Percentiles rank a stretch among this genome's conserved stretches.
These are phyloP conservation scores for Entamoeba moshkovskii DNA, from an alignment of 208 protist genomes.

Conservation along the genomic window DNA sequence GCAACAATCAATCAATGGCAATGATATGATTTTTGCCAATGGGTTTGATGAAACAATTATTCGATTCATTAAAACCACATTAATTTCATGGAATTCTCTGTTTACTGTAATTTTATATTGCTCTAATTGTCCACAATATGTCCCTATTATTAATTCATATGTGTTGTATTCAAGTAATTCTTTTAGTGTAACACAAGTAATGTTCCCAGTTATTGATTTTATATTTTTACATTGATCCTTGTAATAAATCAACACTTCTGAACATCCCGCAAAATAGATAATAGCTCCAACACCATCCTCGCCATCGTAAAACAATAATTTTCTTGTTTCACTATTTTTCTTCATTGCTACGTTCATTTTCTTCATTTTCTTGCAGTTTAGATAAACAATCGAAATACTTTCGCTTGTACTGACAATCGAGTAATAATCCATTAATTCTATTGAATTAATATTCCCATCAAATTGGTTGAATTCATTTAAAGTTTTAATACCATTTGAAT, in stretches of 20 bases:
- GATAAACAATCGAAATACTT: no score
- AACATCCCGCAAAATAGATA: neutral
- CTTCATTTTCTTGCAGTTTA: no score
- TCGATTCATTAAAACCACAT: neutral
- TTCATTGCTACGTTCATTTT: no score
- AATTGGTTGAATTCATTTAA: no score
- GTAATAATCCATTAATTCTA: no score
- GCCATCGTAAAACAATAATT: neutral
- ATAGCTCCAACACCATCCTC: neutral
- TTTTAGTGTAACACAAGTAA: neutral
- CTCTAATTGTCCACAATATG: neutral
- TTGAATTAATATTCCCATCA: no score
- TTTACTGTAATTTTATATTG: neutral
- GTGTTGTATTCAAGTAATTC: neutral
- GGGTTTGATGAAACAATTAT: neutral
- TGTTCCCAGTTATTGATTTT: neutral
- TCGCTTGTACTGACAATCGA: no score
- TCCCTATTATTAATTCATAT: neutral
- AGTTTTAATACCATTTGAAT: no score
- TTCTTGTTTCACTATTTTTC: no score
- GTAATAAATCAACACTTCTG: neutral
- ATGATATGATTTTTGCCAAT: neutral
- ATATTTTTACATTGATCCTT: neutral
- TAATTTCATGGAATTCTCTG: neutral
- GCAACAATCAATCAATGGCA: neutral